Base-by-base conservation (phyloP, 2,329 filamentous ascomycete genomes). In the Colletotrichum incanum region DNA sequence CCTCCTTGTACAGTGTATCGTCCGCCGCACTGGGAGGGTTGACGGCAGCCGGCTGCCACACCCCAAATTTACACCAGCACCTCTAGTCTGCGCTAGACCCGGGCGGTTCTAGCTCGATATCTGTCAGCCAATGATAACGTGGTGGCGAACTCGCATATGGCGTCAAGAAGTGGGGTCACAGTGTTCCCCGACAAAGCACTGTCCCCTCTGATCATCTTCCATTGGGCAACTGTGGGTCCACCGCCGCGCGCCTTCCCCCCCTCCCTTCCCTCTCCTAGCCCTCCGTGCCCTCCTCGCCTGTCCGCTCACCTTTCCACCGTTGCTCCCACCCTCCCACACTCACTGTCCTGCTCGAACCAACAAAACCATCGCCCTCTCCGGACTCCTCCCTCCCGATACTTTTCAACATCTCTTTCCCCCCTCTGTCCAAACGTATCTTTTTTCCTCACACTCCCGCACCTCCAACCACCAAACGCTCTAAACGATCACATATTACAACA, bases 311-410 rank as follows among this genome's bases (percentile, higher is more conserved):
- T 59, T 39, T 59, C 69, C 63, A 62, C 64, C 59, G 56, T 55
- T 54, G 54, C 58, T 56, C 64, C 72, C 66, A 70, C 65, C 56
- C 49, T 72, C 61, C 54, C 56, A 66, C 67, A 54, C 45, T 66
- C 41, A 64, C 67, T 56, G 50, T 67, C 41, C 28, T 65, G 69
- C 52, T 49, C 49, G 71, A 73, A 67, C 72, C 71, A 73, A 74
- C 73, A 74, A 74, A 74, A 74, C 63, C 73, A 74, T 62, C 68
- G 61, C 71, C 61, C 66, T 60, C 47, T 74, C 73, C 73, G 60
- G 73, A 56, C 54, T 65, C 61, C 61, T 73, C 50, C 56, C 50
- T 52, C 31, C 65, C 69, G 65, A 60, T 65, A 72, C 59, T 66
- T 73, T 74, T 67, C 73, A 65, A 65, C 67, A 66, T 31, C 65